phyloP scores from a whole-genome alignment of 2,329 filamentous ascomycete species.

The Dactylellina sp. region DNA sequence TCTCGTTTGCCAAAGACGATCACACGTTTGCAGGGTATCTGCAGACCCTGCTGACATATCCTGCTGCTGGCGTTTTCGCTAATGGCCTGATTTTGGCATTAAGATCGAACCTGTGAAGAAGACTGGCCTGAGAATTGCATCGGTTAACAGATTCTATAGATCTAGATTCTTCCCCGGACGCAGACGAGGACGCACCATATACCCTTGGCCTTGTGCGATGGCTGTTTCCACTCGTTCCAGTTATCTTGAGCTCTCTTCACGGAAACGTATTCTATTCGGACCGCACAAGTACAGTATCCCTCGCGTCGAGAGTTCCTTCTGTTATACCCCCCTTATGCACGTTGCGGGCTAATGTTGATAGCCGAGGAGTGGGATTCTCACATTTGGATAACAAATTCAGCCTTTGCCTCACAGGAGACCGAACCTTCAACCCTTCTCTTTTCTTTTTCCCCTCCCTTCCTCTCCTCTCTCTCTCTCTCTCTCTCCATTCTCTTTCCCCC shows the following conservation, averaged over 20 bases:
- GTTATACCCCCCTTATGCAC: conserved; percentile 1
- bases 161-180: conserved; percentile 27
- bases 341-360: neutral
- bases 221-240: conserved; percentile 11
- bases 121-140: neutral
- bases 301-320: conserved; percentile 8
- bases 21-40: no score
- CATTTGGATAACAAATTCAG: conserved; percentile 1
- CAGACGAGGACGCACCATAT: conserved; percentile 8
- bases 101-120: neutral
- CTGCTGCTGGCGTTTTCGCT: neutral
- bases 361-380: neutral
- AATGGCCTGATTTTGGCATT: neutral
- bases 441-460: no score
- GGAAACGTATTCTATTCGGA: conserved; percentile 5
- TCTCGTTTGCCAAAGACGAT: no score
- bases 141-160: neutral
- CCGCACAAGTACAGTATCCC: no score
- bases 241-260: conserved; percentile 9
- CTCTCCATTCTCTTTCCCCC: no score
- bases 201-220: conserved; percentile 9
- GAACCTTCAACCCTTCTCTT: no score
- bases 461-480: no score
- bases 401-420: neutral
- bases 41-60: no score